Base-by-base conservation (phyloP, 495 filamentous ascomycete genomes). In the Neurospora sp. region DNA sequence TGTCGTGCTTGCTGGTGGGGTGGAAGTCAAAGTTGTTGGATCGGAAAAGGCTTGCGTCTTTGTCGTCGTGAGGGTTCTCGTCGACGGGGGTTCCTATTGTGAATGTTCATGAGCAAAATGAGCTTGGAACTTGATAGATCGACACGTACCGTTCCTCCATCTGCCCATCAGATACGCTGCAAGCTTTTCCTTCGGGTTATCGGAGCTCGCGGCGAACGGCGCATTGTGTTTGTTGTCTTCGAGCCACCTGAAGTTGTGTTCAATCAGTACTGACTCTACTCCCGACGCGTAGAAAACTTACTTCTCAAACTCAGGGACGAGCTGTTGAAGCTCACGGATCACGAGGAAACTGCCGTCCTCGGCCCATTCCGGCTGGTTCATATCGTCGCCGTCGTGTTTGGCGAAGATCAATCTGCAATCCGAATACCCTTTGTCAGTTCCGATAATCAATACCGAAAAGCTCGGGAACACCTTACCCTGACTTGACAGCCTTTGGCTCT, bases 291-390 rank as follows among this genome's bases (percentile, higher is more conserved):
- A 44, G 7, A 44, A 44, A n/a, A 44, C 42, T 44, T 44, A 44
- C 20, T 40, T 38, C 31, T 71, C 27, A 44, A 71, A 71, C 40
- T 31, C 37, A 14, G 27, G 22, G 39, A 71, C 70, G 41, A 48
- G 40, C 31, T 71, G 70, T 40, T 71, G 20, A 20, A 71, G 70
- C 42, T 71, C 37, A 44, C 70, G 70, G 42, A 71, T 48, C 6
- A 71, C 70, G 41, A 71, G 70, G 70, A 71, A 71, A 31, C 40
- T 48, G n/a, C 70, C 70, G 20, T 71, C 22, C 40, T 71, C 27
- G 40, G 45, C 45, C 70, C 70, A 71, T 14, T 45, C 20, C 40
- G 70, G 70, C 22, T 44, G 70, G 22, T 35, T 40, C 20, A 44
- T 22, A 18, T 40, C 40, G 39, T 71, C 41, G n/a, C 22, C 20